Conservation (phyloP, 2,329 filamentous ascomycete species). For the Leptographium procerum region DNA sequence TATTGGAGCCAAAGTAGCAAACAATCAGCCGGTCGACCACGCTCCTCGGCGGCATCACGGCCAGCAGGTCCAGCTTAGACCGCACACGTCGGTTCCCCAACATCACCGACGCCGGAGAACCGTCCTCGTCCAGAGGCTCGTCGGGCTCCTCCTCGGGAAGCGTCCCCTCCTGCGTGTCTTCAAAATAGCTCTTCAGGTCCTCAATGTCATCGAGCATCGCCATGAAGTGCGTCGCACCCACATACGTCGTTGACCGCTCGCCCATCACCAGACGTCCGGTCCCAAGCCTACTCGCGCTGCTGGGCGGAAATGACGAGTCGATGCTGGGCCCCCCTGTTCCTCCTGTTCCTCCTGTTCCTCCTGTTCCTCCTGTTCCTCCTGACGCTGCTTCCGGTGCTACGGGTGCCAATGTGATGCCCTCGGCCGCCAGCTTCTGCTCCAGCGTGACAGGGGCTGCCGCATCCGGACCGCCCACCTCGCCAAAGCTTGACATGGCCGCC, state of each 20-base stretch:
- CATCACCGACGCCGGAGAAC: constrained; percentile 32
- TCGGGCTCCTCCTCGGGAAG: constrained; percentile 22
- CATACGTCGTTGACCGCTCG: constrained; percentile 34
- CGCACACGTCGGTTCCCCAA: constrained; percentile 21
- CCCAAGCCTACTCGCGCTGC: neutral
- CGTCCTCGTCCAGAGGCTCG: constrained; percentile 22
- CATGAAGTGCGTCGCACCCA: constrained; percentile 49
- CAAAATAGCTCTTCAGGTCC: constrained; percentile 46
- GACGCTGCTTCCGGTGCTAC: neutral
- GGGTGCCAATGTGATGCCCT: neutral
- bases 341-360: neutral
- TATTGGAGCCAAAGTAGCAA: constrained; percentile 41
- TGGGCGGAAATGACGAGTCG: neutral
- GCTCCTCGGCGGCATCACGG: constrained; percentile 32
- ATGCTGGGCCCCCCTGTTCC: neutral
- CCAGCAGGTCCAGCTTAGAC: constrained; percentile 34
- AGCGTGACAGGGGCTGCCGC: neutral
- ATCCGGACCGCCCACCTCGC: neutral
- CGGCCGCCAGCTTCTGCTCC: neutral
- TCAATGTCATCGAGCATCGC: constrained; percentile 52
- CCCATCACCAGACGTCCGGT: constrained; percentile 32
- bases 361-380: neutral
- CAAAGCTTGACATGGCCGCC: constrained; percentile 10
- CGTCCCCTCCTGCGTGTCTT: constrained; percentile 29
- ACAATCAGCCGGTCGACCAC: constrained; percentile 39